Percentiles rank a stretch among this genome's conserved stretches.
Conservation (phyloP, 2,329 filamentous ascomycete species). For the Macrophomina pseudophaseolina region DNA sequence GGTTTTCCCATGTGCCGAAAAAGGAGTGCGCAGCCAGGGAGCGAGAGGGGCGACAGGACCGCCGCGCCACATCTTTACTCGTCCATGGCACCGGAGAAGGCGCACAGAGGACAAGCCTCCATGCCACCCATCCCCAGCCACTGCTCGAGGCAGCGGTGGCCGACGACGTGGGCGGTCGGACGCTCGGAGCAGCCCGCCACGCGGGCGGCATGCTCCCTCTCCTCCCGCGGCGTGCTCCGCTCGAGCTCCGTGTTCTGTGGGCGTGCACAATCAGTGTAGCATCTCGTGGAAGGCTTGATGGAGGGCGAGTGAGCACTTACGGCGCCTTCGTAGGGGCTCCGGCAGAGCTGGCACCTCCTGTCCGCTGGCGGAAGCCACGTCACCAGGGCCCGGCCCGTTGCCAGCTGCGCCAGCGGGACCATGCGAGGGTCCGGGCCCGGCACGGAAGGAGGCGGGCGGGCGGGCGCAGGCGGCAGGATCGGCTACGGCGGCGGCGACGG, state of each 20-base stretch:
- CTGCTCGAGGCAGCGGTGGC: not conserved
- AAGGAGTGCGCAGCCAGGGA: not conserved
- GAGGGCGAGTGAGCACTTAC: not conserved
- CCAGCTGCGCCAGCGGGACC: not conserved
- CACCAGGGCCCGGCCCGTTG: not conserved
- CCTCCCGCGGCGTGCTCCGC: constrained; percentile 5
- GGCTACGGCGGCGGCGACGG: not conserved
- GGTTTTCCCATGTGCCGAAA: not conserved
- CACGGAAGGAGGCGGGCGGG: not conserved
- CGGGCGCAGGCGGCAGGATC: not conserved
- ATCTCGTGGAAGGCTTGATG: not conserved
- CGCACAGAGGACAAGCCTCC: constrained; percentile 32
- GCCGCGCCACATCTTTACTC: not conserved
- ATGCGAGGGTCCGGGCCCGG: not conserved
- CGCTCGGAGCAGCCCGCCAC: not conserved
- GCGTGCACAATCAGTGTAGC: not conserved
- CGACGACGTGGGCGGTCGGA: not conserved
- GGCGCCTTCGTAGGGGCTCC: not conserved
- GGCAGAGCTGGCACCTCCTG: not conserved
- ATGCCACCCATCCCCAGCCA: constrained; percentile 18
- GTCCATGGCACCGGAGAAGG: constrained; percentile 46
- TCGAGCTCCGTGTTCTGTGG: constrained; percentile 1
- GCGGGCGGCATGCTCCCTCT: constrained; percentile 12
- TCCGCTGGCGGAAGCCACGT: not conserved
- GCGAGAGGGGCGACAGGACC: not conserved